Evolutionary conservation across 2,329 filamentous ascomycete genomes (phyloP), one percentile per base, ranked within the genome.

Genomic region (Didymella pinodella): DNA sequence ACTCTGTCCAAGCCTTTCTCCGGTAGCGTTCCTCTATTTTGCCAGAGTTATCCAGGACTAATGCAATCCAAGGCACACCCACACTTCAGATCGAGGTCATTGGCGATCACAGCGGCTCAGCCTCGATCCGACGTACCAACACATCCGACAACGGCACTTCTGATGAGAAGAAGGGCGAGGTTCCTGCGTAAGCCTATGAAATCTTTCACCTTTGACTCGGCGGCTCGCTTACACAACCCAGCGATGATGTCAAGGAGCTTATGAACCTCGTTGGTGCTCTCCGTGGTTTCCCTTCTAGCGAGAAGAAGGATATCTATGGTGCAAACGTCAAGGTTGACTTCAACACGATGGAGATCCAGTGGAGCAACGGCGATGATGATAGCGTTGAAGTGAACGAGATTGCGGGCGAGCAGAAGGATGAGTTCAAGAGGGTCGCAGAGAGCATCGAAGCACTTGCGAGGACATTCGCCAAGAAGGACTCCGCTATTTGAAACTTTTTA

Each of bases 281-380:
- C 18, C 76, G 77, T 36, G 78, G 78, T 48, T 79, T 80, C 67
- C 78, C 78, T 11, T 73, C 72, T 7, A 71, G 76, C 64, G 62
- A 71, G 2, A 65, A 65, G 26, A 76, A 78, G 59, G 78, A 80
- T 58, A 63, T 80, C 22, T 80, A 77, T 64, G 77, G 77, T 40
- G 57, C 70, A 1, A 73, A 79, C 48, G 69, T 71, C 20, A 77
- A 75, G 64, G 57, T 80, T 29, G 76, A 79, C 47, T 75, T 80
- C 62, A 75, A 75, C 63, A 80, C 77, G 2, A 74, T 79, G 54
- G 78, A 80, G 57, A 77, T 80, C 32, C 77, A 80, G 62, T 80
- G 78, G 78, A 63, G 65, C 36, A 79, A 78, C 56, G 67, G 72
- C 55, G 77, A 79, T 28, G 73, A 78, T 16, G 77, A 79, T 53